phyloP scores from a whole-genome alignment of 257 asterid species.

The Penstemon eatonii region DNA sequence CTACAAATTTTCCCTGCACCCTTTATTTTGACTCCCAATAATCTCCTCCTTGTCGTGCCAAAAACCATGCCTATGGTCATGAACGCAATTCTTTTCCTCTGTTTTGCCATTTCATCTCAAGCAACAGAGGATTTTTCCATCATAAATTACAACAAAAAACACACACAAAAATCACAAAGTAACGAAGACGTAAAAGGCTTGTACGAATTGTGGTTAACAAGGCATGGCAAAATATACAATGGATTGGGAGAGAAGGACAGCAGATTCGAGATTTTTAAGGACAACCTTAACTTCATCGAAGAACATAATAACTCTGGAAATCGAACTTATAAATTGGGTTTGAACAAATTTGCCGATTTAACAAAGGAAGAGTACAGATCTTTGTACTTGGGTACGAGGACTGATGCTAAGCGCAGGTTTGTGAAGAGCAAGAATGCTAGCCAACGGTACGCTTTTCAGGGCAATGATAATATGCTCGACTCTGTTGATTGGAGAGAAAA shows the following conservation, averaged over 20 bases:
- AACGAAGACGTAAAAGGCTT: slow-evolving; percentile 44
- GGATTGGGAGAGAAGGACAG: slow-evolving; percentile 57
- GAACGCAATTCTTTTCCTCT: slow-evolving; percentile 34
- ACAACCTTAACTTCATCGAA: slow-evolving; percentile 61
- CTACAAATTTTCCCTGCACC: background rate
- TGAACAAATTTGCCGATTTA: slow-evolving; percentile 75
- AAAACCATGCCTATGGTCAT: slow-evolving; percentile 51
- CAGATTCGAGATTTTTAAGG: slow-evolving; percentile 67
- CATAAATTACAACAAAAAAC: slow-evolving; percentile 24
- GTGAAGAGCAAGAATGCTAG: slow-evolving; percentile 49
- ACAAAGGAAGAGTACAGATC: slow-evolving; percentile 65
- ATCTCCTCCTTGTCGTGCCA: background rate
- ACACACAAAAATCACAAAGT: slow-evolving; percentile 19
- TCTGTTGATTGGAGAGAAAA: slow-evolving; percentile 75
- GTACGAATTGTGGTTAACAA: slow-evolving; percentile 59
- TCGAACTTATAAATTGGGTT: slow-evolving; percentile 62
- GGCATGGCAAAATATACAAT: slow-evolving; percentile 65
- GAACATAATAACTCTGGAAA: slow-evolving; percentile 51
- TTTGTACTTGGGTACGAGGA: slow-evolving; percentile 57
- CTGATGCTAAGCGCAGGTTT: slow-evolving; percentile 57
- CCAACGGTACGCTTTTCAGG: slow-evolving; percentile 42
- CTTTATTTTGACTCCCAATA: background rate
- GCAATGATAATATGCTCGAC: slow-evolving; percentile 50
- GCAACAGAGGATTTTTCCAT: slow-evolving; percentile 34
- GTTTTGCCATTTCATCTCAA: slow-evolving; percentile 36